phyloP scores from a whole-genome alignment of 305 asterid species.

The Galium porrigens region DNA sequence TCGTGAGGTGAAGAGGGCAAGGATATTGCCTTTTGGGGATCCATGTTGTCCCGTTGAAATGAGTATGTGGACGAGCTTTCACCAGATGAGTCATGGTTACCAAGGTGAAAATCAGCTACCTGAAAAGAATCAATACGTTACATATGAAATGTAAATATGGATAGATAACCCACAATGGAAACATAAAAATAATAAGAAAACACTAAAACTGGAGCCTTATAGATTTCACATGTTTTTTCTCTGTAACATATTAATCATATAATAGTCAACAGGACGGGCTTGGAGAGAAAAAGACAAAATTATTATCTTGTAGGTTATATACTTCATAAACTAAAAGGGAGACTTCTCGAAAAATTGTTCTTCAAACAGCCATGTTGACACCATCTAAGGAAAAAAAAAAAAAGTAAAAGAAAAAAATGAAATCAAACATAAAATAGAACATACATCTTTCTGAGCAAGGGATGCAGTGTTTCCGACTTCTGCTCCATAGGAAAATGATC shows the following conservation, averaged over 20 bases:
- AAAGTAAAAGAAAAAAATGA: constrained; percentile 12
- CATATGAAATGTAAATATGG: not conserved
- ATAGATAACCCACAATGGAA: not conserved
- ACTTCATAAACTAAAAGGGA: not conserved
- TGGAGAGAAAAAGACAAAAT: not conserved
- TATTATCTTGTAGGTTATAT: not conserved
- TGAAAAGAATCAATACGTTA: constrained; percentile 10
- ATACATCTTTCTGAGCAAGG: constrained; percentile 49
- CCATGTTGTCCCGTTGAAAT: constrained; percentile 37
- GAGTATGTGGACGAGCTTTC: constrained; percentile 33
- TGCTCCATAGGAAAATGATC: constrained; percentile 31
- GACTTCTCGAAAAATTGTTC: not conserved
- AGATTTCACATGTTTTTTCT: not conserved
- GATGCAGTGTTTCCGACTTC: constrained; percentile 34
- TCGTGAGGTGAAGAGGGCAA: constrained; percentile 95
- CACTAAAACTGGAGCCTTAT: not conserved
- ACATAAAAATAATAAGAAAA: not conserved
- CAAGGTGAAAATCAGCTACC: constrained; percentile 34
- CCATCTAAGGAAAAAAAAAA: constrained; percentile 5
- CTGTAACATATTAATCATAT: not conserved
- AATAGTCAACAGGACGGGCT: not conserved
- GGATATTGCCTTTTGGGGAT: constrained; percentile 75
- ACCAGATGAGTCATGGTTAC: constrained; percentile 34
- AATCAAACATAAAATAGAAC: constrained; percentile 25
- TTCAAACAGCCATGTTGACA: not conserved